phyloP scores from a whole-genome alignment of 2,329 filamentous ascomycete species.

The Xylaria sp. region DNA sequence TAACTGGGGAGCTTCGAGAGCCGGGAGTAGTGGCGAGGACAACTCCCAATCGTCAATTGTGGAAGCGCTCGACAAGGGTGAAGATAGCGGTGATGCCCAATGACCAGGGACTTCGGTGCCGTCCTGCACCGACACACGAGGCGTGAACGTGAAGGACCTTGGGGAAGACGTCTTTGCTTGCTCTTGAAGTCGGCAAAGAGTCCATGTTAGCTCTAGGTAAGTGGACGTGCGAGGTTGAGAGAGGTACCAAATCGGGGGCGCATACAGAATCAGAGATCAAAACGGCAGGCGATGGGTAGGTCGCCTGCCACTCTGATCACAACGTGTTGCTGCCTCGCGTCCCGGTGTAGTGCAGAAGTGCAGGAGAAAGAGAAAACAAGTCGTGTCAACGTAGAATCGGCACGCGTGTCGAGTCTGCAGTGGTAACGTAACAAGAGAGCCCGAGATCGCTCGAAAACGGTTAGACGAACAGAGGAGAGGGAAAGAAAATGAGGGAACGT shows the following conservation, averaged over 20 bases:
- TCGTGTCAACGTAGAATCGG: constrained; percentile 3
- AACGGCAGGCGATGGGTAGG: constrained; percentile 24
- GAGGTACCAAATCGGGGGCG: constrained; percentile 7
- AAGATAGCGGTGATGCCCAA: constrained; percentile 44
- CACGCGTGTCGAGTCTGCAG: constrained; percentile 13
- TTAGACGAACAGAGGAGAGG: constrained; percentile 20
- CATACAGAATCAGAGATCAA: constrained; percentile 22
- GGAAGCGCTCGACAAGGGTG: constrained; percentile 56
- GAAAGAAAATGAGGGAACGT: constrained; percentile 22
- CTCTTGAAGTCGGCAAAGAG: constrained; percentile 28
- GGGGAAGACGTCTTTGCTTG: constrained; percentile 52
- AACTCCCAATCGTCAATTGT: constrained; percentile 51
- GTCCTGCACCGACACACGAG: constrained; percentile 59
- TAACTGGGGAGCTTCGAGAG: constrained; percentile 54
- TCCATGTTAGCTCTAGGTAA: constrained; percentile 13
- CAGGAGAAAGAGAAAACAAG: not conserved
- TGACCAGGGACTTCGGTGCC: constrained; percentile 38
- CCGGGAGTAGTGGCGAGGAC: constrained; percentile 53
- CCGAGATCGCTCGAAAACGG: constrained; percentile 12
- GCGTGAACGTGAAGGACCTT: constrained; percentile 44
- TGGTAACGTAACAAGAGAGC: constrained; percentile 5
- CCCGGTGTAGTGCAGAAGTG: not conserved
- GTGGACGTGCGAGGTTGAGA: constrained; percentile 9
- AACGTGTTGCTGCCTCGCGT: constrained; percentile 12
- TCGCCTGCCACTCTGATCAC: constrained; percentile 25